These are phyloP conservation scores for Termitomyces sp. DNA, from an alignment of 768 basidiomycete genomes.

Conservation along the genomic window DNA sequence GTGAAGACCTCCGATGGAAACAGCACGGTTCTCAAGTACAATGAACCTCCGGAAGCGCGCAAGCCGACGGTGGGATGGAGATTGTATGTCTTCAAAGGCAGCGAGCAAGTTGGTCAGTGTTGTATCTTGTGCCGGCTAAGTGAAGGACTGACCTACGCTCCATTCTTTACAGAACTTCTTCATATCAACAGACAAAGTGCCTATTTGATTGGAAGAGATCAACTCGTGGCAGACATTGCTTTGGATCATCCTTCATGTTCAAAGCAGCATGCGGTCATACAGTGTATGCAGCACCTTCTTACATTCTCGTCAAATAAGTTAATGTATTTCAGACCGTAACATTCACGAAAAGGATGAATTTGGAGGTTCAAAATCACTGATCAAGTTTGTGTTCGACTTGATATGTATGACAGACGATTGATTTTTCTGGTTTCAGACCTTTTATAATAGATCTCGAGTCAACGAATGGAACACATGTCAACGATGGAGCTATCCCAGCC, in stretches of 20 bases:
- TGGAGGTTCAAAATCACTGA: constrained; percentile 68
- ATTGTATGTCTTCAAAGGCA: constrained; percentile 96
- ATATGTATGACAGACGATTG: constrained; percentile 1
- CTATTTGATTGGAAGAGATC: constrained; percentile 91
- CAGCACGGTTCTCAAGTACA: constrained; percentile 89
- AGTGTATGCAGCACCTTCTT: constrained; percentile 55
- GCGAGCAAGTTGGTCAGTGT: constrained; percentile 82
- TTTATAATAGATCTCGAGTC: constrained; percentile 98
- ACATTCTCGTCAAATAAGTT: constrained; percentile 7
- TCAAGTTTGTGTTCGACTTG: constrained; percentile 63
- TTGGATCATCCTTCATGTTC: constrained; percentile 97
- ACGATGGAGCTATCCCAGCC: constrained; percentile 79
- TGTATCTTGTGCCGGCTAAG: background rate
- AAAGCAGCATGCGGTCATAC: constrained; percentile 97
- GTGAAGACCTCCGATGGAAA: constrained; percentile 74
- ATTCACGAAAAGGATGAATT: constrained; percentile 86
- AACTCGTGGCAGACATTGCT: constrained; percentile 79
- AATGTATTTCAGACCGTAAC: constrained; percentile 59
- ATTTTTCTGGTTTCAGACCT: constrained; percentile 50
- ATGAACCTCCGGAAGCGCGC: constrained; percentile 96
- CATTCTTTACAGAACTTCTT: constrained; percentile 60
- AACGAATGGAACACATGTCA: constrained; percentile 95
- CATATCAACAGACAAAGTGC: constrained; percentile 94
- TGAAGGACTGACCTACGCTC: background rate
- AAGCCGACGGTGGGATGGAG: constrained; percentile 91